Conservation (phyloP, 371 early-diverging fungal genomes). For the Dentiscutata heterogama region DNA sequence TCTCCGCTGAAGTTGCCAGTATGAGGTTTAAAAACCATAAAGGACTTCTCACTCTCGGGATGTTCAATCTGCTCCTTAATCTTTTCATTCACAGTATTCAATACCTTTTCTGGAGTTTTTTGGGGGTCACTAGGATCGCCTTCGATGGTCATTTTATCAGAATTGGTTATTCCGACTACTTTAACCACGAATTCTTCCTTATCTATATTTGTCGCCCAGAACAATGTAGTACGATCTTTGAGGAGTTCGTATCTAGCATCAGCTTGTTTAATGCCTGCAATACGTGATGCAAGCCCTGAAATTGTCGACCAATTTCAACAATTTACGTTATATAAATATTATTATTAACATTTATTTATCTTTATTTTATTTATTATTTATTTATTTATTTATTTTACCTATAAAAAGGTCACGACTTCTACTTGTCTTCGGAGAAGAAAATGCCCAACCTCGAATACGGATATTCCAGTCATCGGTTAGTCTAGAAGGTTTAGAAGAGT, state of each 20-base stretch:
- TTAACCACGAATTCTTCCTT: constrained; percentile 32
- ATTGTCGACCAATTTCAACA: neutral
- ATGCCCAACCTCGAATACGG: constrained; percentile 48
- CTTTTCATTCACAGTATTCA: neutral
- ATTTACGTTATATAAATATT: neutral
- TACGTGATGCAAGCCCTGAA: constrained; percentile 5
- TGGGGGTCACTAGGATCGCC: constrained; percentile 43
- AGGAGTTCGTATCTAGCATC: constrained; percentile 45
- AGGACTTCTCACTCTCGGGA: neutral
- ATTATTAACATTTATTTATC: neutral
- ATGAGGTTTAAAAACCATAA: neutral
- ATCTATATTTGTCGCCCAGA: constrained; percentile 42
- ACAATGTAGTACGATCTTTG: constrained; percentile 36
- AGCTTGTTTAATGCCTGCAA: neutral
- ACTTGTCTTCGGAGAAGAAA: constrained; percentile 36
- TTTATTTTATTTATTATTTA: neutral
- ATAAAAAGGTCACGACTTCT: constrained; percentile 35
- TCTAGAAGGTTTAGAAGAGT: neutral
- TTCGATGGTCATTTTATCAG: constrained; percentile 45
- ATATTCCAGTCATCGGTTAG: constrained; percentile 39
- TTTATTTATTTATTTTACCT: neutral
- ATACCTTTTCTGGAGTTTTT: neutral
- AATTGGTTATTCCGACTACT: constrained; percentile 30
- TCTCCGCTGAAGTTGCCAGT: neutral
- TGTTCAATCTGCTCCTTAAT: neutral